These are phyloP conservation scores for Termitomyces eurrhizus DNA, from an alignment of 768 basidiomycete genomes.

Conservation along the genomic window DNA sequence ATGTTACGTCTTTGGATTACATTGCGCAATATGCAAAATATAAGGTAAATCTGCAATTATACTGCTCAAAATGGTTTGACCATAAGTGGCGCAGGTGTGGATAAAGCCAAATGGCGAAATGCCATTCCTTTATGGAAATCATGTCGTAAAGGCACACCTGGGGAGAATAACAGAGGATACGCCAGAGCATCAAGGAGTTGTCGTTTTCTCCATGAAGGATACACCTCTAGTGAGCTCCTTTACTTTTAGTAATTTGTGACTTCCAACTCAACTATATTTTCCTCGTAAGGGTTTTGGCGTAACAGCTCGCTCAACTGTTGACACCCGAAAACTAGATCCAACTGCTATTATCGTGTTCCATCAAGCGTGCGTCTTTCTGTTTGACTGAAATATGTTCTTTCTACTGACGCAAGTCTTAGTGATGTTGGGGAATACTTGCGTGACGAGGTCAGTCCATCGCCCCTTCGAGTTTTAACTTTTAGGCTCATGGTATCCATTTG, in stretches of 20 bases:
- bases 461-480: not conserved
- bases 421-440: slow-evolving; percentile 98
- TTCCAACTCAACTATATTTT: slow-evolving; percentile 1
- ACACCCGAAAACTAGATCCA: slow-evolving; percentile 95
- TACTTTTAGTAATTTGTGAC: not conserved
- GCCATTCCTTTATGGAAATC: slow-evolving; percentile 98
- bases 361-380: slow-evolving; percentile 67
- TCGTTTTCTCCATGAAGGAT: slow-evolving; percentile 95
- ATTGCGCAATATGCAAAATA: slow-evolving; percentile 96
- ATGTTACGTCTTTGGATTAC: slow-evolving; percentile 90
- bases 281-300: slow-evolving; percentile 87
- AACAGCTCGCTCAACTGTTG: slow-evolving; percentile 91
- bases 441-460: slow-evolving; percentile 67
- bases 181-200: slow-evolving; percentile 97
- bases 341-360: slow-evolving; percentile 98
- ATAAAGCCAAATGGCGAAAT: slow-evolving; percentile 99
- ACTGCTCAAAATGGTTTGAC: not conserved
- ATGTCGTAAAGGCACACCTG: slow-evolving; percentile 97
- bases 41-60: slow-evolving; percentile 56
- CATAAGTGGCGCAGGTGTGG: slow-evolving; percentile 67
- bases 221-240: slow-evolving; percentile 72
- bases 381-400: not conserved
- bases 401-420: slow-evolving; percentile 33
- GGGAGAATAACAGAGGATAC: slow-evolving; percentile 98
- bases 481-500: slow-evolving; percentile 9